A percentile compares a stretch with the other conserved stretches of the same genome.
phyloP scores from a whole-genome alignment of 305 asterid species.

The Fraxinus greggii region DNA sequence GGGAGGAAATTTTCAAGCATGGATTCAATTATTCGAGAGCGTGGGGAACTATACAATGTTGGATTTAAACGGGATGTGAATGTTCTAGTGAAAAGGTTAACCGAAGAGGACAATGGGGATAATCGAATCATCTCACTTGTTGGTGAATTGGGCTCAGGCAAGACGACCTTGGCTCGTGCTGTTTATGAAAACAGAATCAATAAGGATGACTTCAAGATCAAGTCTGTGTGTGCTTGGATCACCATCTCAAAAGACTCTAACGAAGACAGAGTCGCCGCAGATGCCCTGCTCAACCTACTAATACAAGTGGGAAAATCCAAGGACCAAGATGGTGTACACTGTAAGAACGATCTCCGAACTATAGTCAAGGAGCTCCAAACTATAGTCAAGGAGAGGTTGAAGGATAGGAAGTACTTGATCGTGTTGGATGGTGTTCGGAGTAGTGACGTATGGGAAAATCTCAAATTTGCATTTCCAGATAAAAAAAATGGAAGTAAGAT shows the following conservation, averaged over 20 bases:
- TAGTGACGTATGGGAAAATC: constrained; percentile 19
- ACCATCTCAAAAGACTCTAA: constrained; percentile 25
- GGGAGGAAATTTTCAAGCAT: not conserved
- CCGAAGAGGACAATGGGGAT: not conserved
- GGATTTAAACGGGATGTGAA: constrained; percentile 14
- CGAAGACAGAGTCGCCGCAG: too few relatives aligned
- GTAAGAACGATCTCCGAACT: not conserved
- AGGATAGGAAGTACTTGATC: constrained; percentile 26
- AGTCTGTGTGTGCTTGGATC: constrained; percentile 31
- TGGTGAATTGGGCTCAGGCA: constrained; percentile 51
- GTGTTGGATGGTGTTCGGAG: constrained; percentile 41
- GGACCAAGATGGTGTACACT: constrained; percentile 19
- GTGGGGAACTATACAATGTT: constrained; percentile 16
- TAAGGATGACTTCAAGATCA: constrained; percentile 28
- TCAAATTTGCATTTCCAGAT: constrained; percentile 33
- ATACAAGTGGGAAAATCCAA: constrained; percentile 28
- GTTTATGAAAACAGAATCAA: constrained; percentile 30
- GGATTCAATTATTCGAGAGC: constrained; percentile 12
- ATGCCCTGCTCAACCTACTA: constrained; percentile 34
- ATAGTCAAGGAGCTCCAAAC: constrained; percentile 20
- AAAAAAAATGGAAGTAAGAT: constrained; percentile 29
- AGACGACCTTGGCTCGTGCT: constrained; percentile 52
- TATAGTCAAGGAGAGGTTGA: constrained; percentile 21
- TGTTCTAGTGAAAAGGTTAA: constrained; percentile 13
- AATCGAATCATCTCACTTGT: constrained; percentile 29